Evolutionary conservation across 306 rosid genomes (phyloP).

Genomic region (Cercis canadensis): DNA sequence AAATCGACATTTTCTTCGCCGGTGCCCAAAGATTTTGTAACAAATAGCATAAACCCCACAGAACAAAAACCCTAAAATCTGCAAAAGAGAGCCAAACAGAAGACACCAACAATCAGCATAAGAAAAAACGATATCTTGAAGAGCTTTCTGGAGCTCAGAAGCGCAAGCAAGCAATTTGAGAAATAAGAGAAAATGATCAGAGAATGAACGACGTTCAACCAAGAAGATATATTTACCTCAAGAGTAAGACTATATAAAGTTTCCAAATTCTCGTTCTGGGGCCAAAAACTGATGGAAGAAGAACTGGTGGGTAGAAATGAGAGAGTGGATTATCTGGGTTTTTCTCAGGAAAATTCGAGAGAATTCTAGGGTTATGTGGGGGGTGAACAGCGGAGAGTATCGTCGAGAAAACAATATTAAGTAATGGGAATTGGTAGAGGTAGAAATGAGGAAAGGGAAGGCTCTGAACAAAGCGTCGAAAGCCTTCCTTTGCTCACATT

Average conservation of each 20-base stretch:
- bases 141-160: background rate
- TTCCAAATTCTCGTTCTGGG: too few relatives aligned
- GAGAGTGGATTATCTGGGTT: background rate
- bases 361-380: too few relatives aligned
- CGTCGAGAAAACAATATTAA: too few relatives aligned
- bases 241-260: background rate
- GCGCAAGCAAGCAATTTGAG: constrained; percentile 18
- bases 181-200: background rate
- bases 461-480: background rate
- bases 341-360: background rate
- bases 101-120: too few relatives aligned
- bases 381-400: too few relatives aligned
- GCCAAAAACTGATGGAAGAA: background rate
- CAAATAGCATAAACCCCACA: constrained; percentile 9
- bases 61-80: constrained; percentile 36
- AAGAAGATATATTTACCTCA: background rate
- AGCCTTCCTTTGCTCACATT: constrained; percentile 1
- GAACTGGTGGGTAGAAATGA: background rate
- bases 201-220: too few relatives aligned
- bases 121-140: background rate
- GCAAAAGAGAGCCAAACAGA: constrained; percentile 10
- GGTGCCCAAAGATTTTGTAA: background rate
- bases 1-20: constrained; percentile 33
- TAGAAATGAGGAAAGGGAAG: too few relatives aligned
- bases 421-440: too few relatives aligned